A percentile compares a stretch with the other conserved stretches of the same genome.
Conservation (phyloP, 1,139 yeast species). For the Yamadazyma taylorii region DNA sequence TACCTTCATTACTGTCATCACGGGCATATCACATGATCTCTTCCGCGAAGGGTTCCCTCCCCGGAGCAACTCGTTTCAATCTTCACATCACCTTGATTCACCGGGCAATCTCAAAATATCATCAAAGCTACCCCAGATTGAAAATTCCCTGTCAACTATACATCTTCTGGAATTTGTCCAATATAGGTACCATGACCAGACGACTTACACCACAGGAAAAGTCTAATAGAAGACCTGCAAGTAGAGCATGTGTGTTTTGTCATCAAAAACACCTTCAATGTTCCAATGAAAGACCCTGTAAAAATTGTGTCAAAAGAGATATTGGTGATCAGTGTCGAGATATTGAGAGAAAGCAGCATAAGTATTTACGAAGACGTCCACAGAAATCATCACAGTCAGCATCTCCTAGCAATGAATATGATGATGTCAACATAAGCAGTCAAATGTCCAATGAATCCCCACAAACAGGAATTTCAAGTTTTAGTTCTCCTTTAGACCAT, state of each 20-base stretch:
- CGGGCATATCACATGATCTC: too few species aligned
- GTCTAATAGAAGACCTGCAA: slow-evolving; percentile 56
- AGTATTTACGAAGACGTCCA: slow-evolving; percentile 26
- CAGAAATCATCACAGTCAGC: background rate
- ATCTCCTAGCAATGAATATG: background rate
- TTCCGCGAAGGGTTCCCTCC: too few species aligned
- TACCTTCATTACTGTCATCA: too few species aligned
- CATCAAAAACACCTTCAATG: slow-evolving; percentile 74
- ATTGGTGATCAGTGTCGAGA: slow-evolving; percentile 56
- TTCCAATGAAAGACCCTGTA: slow-evolving; percentile 60
- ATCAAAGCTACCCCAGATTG: slow-evolving; percentile 13
- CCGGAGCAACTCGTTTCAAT: too few species aligned
- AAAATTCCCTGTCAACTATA: too few species aligned
- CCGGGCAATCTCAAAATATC: too few species aligned
- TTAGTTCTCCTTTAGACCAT: background rate
- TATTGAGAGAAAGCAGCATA: slow-evolving; percentile 58
- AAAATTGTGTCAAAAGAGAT: slow-evolving; percentile 64
- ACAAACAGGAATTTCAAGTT: background rate
- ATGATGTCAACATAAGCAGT: background rate
- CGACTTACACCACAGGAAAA: slow-evolving; percentile 55
- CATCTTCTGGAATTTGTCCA: too few species aligned
- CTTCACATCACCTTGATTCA: too few species aligned
- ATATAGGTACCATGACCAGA: slow-evolving; percentile 63
- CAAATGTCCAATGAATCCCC: background rate
- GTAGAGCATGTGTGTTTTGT: slow-evolving; percentile 70